Conservation (phyloP, 352 stramenopile species). For the Aphanomyces euteiches region DNA sequence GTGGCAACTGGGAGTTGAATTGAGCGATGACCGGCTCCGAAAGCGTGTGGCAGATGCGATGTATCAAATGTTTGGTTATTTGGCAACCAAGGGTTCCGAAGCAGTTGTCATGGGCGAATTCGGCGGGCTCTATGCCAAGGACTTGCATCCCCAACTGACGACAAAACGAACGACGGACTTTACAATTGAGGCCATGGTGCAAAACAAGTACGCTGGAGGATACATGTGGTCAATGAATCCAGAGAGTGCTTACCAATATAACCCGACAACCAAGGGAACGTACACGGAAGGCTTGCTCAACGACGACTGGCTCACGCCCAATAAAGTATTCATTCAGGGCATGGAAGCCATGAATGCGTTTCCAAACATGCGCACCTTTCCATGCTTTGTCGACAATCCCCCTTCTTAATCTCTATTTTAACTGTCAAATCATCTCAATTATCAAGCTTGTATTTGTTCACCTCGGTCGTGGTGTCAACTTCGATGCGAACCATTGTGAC, state of each 20-base stretch:
- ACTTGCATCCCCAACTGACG: constrained; percentile 60
- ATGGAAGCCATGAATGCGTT: constrained; percentile 66
- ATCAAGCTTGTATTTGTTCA: no score
- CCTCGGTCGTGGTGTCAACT: no score
- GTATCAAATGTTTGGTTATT: constrained; percentile 74
- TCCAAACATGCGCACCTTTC: constrained; percentile 54
- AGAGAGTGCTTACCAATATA: constrained; percentile 74
- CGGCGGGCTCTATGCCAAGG: constrained; percentile 61
- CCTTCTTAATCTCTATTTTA: no score
- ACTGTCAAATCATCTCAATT: no score
- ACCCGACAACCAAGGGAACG: constrained; percentile 49
- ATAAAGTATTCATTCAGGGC: constrained; percentile 59
- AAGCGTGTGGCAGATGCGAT: constrained; percentile 55
- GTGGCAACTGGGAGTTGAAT: constrained; percentile 50
- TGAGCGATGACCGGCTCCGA: constrained; percentile 49
- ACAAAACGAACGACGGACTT: constrained; percentile 70
- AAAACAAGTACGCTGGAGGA: constrained; percentile 58
- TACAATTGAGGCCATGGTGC: constrained; percentile 62
- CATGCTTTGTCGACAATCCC: constrained; percentile 42
- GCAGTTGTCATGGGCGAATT: constrained; percentile 69
- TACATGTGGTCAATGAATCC: constrained; percentile 85
- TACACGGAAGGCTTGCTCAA: constrained; percentile 69
- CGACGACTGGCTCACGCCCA: constrained; percentile 78
- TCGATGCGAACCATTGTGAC: no score
- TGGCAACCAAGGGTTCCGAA: constrained; percentile 48